Base-by-base conservation (phyloP, 2,329 filamentous ascomycete genomes). In the Aureobasidium sp. region DNA sequence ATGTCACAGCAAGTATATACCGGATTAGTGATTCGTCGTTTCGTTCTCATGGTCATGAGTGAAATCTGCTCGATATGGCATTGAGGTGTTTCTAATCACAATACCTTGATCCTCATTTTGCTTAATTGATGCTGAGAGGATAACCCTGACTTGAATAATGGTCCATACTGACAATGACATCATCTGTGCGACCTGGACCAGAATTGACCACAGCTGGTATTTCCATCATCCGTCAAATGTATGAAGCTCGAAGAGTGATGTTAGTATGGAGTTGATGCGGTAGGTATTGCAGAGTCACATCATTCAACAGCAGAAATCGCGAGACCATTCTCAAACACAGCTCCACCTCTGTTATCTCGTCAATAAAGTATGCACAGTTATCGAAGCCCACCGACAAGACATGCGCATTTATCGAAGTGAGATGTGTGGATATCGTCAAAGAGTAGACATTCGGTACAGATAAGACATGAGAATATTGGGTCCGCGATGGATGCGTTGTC, bases 401-500 rank as follows among this genome's bases (percentile, higher is more conserved):
- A n/a, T 53, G 36, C n/a, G 36, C 36, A 41, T 41, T n/a, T 6
- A n/a, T 12, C 17, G 20, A 39, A 29, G 51, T 22, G 12, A 52
- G 8, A 34, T 51, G 31, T 31, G 49, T 11, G 51, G n/a, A 29
- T 55, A 55, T 42, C 37, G 22, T 25, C 51, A 25, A 29, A 8
- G 42, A 8, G 4, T 7, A 29, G 22, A 15, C 37, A 41, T 17
- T 45, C 41, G 29, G 29, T 25, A 36, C 6, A 44, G 29, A 45
- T 36, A 57, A 57, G 39, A 57, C 53, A 57, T 45, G 17, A 8
- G 11, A 45, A 12, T 45, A 57, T 57, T 31, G 51, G 53, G 17
- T 45, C 17, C 53, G 29, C 11, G 53, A 45, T 34, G 14, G 29
- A 36, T 57, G 39, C 25, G 53, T 45, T 57, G 53, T 56, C 27